Conservation (phyloP, 2,329 filamentous ascomycete species). For the Colletotrichum cordylinicola region DNA sequence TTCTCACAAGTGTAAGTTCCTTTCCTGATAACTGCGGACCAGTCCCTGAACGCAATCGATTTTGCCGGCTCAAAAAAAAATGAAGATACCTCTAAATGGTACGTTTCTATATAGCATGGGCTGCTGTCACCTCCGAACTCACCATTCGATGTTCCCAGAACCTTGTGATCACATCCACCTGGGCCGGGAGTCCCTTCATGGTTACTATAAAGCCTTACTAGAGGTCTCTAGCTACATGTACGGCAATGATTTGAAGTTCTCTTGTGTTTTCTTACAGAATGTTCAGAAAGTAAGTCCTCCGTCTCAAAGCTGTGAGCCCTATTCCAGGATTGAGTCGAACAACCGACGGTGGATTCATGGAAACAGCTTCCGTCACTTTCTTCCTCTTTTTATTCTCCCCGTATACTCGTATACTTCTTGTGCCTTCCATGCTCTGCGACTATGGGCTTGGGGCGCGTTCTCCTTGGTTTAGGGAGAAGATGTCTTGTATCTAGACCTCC, state of each 20-base stretch:
- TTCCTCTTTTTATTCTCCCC: neutral
- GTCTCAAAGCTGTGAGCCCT: no score
- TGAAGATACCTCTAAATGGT: neutral
- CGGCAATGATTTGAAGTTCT: no score
- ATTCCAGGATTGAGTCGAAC: no score
- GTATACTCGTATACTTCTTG: neutral
- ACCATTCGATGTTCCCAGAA: neutral
- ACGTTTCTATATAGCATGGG: neutral
- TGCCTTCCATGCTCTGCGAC: no score
- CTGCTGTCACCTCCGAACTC: neutral
- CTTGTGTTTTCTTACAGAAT: no score
- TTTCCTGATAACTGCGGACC: neutral
- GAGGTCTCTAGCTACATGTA: no score
- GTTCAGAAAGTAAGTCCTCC: no score
- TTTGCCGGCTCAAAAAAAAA: neutral
- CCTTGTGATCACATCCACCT: neutral
- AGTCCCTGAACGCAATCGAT: no score
- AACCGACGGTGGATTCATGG: no score
- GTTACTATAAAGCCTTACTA: rapidly evolving
- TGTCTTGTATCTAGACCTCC: no score
- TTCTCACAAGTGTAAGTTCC: neutral
- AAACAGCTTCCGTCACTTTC: neutral
- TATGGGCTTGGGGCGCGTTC: no score
- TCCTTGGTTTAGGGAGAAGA: no score
- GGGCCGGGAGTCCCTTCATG: neutral